These are phyloP conservation scores for Cystobasidiaceae sp. DNA, from an alignment of 1,284 basidiomycete species.

Conservation along the genomic window DNA sequence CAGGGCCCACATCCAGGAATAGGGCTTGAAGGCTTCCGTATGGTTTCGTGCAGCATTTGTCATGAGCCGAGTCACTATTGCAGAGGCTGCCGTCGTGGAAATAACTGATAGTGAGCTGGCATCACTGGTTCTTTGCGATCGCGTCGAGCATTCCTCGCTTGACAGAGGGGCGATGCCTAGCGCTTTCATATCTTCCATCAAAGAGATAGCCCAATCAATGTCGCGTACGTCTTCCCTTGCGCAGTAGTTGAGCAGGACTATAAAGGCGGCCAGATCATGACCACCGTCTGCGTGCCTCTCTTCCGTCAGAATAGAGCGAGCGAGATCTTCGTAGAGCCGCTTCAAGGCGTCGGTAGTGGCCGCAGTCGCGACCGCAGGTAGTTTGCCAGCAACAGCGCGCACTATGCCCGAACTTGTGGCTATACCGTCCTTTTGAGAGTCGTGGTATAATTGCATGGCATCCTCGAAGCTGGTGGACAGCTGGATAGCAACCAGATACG, in stretches of 20 bases:
- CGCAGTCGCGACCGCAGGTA: background rate
- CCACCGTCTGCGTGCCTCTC: conserved; percentile 3
- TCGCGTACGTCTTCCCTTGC: conserved; percentile 15
- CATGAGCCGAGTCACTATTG: conserved; percentile 60
- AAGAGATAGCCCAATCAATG: conserved; percentile 48
- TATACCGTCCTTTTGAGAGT: conserved; percentile 22
- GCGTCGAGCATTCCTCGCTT: background rate
- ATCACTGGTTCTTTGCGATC: background rate
- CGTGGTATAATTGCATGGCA: conserved; percentile 35
- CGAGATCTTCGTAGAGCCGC: conserved; percentile 4
- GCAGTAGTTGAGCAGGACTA: conserved; percentile 9
- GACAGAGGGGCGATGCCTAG: conserved; percentile 41
- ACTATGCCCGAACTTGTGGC: conserved; percentile 19
- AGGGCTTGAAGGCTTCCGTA: conserved; percentile 59
- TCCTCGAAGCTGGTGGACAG: conserved; percentile 30
- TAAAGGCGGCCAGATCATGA: background rate
- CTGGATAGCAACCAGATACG: conserved; percentile 33
- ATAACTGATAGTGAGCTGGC: background rate
- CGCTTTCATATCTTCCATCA: conserved; percentile 56
- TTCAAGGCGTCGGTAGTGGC: background rate
- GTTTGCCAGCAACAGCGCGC: conserved; percentile 33
- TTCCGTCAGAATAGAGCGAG: background rate
- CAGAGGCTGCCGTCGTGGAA: conserved; percentile 48
- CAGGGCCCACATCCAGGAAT: conserved; percentile 51
- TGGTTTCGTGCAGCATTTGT: conserved; percentile 52